Conservation (phyloP, 495 filamentous ascomycete species). For the Neurospora sp. region DNA sequence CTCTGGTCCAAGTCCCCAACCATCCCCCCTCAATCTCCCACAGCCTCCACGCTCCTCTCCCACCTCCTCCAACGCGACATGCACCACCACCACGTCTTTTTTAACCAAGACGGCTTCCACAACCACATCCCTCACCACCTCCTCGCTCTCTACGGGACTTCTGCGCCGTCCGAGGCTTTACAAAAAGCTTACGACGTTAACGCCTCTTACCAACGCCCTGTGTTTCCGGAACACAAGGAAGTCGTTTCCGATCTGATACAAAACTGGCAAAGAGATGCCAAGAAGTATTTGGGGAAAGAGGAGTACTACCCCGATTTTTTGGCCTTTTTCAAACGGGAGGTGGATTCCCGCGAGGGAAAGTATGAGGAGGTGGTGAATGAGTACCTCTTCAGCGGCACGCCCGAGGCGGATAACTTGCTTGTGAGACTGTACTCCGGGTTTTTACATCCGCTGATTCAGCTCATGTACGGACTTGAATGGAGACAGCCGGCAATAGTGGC, state of each 20-base stretch:
- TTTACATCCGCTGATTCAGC: conserved; percentile 74
- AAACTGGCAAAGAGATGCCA: conserved; percentile 37
- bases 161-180: conserved; percentile 49
- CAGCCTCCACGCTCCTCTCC: conserved; percentile 7
- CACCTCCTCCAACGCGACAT: background rate
- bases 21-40: conserved; percentile 42
- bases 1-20: conserved; percentile 27
- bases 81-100: conserved; percentile 65
- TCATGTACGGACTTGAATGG: conserved; percentile 78
- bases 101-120: conserved; percentile 58
- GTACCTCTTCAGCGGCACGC: conserved; percentile 52
- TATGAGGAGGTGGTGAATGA: conserved; percentile 48
- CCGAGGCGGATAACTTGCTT: conserved; percentile 5
- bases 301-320: conserved; percentile 59
- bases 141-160: conserved; percentile 67
- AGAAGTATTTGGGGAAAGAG: conserved; percentile 35
- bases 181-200: conserved; percentile 49
- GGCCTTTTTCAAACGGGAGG: conserved; percentile 62
- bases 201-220: conserved; percentile 49
- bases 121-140: conserved; percentile 66
- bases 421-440: conserved; percentile 41
- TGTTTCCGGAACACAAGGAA: conserved; percentile 29
- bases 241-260: conserved; percentile 41
- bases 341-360: conserved; percentile 52
- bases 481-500: conserved; percentile 70